phyloP scores from a whole-genome alignment of 768 basidiomycete genomes.

The Chalciporus pseudorubinellus region DNA sequence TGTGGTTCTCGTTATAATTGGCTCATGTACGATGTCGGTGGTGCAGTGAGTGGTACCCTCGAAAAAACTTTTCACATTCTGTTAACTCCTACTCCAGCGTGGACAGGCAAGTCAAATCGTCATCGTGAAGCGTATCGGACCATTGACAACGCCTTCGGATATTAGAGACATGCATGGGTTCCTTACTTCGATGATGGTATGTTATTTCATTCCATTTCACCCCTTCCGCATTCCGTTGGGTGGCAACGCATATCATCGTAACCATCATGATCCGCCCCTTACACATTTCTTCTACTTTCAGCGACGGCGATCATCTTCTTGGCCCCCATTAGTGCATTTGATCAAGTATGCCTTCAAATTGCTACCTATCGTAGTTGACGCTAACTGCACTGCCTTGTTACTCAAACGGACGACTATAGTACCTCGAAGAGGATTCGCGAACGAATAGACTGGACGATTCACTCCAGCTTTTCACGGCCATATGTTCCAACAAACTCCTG shows the following conservation, averaged over 20 bases:
- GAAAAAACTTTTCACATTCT: neutral
- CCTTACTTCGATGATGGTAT: slow-evolving; percentile 84
- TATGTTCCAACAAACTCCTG: slow-evolving; percentile 74
- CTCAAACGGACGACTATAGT: slow-evolving; percentile 41
- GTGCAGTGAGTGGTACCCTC: slow-evolving; percentile 53
- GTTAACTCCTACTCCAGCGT: slow-evolving; percentile 38
- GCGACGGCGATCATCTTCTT: slow-evolving; percentile 85
- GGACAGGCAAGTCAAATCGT: slow-evolving; percentile 49
- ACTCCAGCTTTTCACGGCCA: slow-evolving; percentile 69
- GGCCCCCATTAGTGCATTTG: slow-evolving; percentile 83
- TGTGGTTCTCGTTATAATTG: slow-evolving; percentile 66
- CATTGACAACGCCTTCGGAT: slow-evolving; percentile 16
- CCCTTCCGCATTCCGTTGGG: slow-evolving; percentile 7
- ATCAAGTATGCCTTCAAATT: slow-evolving; percentile 60
- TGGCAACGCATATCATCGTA: slow-evolving; percentile 20
- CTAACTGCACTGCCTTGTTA: slow-evolving; percentile 13
- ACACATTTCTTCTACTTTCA: slow-evolving; percentile 26
- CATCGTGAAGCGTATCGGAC: slow-evolving; percentile 6
- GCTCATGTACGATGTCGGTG: slow-evolving; percentile 83
- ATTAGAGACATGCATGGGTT: slow-evolving; percentile 75
- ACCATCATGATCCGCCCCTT: slow-evolving; percentile 9
- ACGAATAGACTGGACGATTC: slow-evolving; percentile 83
- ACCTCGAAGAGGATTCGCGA: slow-evolving; percentile 76
- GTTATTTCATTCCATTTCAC: slow-evolving; percentile 22
- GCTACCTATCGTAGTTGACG: neutral